Conservation (phyloP, 768 basidiomycete genomes). For the Amanita rubescens region DNA sequence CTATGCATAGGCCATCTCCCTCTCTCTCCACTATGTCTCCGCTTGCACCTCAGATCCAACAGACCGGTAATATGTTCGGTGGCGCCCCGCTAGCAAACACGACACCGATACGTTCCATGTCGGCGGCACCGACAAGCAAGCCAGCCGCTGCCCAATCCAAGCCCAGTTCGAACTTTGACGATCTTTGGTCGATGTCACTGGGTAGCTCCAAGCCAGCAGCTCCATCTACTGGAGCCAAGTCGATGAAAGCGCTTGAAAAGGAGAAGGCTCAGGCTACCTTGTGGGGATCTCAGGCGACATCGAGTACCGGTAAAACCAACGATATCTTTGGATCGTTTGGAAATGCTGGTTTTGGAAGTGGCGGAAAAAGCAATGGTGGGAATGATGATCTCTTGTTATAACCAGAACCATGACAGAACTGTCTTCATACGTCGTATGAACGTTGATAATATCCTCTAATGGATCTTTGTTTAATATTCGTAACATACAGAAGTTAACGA, state of each 20-base stretch:
- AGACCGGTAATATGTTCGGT: constrained; percentile 24
- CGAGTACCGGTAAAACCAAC: constrained; percentile 4
- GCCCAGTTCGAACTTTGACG: constrained; percentile 60
- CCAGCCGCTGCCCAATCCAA: constrained; percentile 27
- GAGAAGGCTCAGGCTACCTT: constrained; percentile 78
- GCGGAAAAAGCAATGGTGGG: constrained; percentile 15
- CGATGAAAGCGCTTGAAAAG: constrained; percentile 83
- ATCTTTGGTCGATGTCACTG: constrained; percentile 81
- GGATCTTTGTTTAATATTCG: neutral
- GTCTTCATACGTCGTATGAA: neutral
- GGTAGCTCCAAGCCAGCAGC: constrained; percentile 38
- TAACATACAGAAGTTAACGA: too few relatives aligned
- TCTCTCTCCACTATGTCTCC: constrained; percentile 30
- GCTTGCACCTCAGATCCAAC: constrained; percentile 16
- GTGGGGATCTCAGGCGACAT: constrained; percentile 48
- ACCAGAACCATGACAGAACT: constrained; percentile 8
- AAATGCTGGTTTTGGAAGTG: constrained; percentile 10
- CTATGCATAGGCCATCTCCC: constrained; percentile 28
- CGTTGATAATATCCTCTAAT: constrained; percentile 12
- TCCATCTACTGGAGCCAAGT: constrained; percentile 42
- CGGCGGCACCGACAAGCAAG: neutral
- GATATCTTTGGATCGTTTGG: constrained; percentile 28
- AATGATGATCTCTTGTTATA: constrained; percentile 38
- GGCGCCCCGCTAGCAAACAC: neutral
- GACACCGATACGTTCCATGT: neutral